phyloP scores from a whole-genome alignment of 208 protist genomes.

The Trypanosoma vivax region DNA sequence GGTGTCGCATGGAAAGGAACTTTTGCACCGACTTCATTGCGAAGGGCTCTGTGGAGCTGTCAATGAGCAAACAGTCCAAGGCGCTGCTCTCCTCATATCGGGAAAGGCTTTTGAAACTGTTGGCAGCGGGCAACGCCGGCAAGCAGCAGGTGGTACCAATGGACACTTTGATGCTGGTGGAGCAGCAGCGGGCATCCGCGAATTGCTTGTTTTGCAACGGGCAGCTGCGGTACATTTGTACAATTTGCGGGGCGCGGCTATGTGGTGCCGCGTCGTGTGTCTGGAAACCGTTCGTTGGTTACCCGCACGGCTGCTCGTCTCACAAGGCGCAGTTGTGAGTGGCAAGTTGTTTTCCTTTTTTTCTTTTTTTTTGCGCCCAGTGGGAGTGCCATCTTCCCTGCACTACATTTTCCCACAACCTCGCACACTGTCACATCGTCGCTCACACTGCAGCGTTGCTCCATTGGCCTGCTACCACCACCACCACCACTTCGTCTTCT shows the following conservation, averaged over 20 bases:
- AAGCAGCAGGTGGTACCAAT: slow-evolving; percentile 42
- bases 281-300: slow-evolving; percentile 32
- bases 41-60: slow-evolving; percentile 37
- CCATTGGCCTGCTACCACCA: too few relatives aligned
- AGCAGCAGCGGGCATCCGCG: slow-evolving; percentile 14
- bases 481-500: too few relatives aligned
- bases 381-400: too few relatives aligned
- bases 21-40: slow-evolving; percentile 76
- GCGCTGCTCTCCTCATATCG: slow-evolving; percentile 45
- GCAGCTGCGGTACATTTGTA: slow-evolving; percentile 47
- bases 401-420: too few relatives aligned
- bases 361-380: neutral
- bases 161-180: slow-evolving; percentile 11
- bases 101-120: slow-evolving; percentile 49
- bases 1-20: slow-evolving; percentile 57
- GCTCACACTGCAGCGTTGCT: too few relatives aligned
- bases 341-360: neutral
- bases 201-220: slow-evolving; percentile 43
- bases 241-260: slow-evolving; percentile 62
- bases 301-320: slow-evolving; percentile 49
- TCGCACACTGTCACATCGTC: too few relatives aligned
- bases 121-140: slow-evolving; percentile 11
- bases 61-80: slow-evolving; percentile 37
- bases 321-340: slow-evolving; percentile 32
- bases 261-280: slow-evolving; percentile 48